Percentiles rank a stretch among this genome's conserved stretches.
phyloP scores from a whole-genome alignment of 805 yeast species.

The Vanderwaltozyma yarrowii region DNA sequence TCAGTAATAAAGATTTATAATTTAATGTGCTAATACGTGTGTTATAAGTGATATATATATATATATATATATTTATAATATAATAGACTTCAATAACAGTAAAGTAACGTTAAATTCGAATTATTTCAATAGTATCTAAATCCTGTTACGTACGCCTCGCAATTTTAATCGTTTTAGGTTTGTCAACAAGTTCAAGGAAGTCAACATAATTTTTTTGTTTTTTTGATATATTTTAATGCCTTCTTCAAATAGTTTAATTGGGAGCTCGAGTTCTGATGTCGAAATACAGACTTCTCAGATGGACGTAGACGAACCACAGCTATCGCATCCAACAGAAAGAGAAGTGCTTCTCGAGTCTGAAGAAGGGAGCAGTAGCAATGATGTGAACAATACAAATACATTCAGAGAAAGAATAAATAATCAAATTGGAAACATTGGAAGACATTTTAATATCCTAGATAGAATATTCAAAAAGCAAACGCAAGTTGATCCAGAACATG shows the following conservation, averaged over 20 bases:
- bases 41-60: too few species aligned
- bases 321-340: background rate
- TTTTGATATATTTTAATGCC: too few species aligned
- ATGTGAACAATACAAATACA: background rate
- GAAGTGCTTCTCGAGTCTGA: background rate
- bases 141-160: too few species aligned
- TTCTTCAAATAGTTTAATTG: background rate
- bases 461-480: slow-evolving; percentile 24
- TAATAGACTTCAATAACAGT: too few species aligned
- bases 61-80: too few species aligned
- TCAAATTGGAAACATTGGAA: slow-evolving; percentile 23
- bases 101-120: too few species aligned
- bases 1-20: too few species aligned
- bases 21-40: too few species aligned
- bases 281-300: background rate
- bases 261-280: background rate
- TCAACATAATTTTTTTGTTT: too few species aligned
- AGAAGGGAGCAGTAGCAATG: background rate
- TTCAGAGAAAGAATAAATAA: slow-evolving; percentile 7
- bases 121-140: too few species aligned
- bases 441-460: slow-evolving; percentile 33
- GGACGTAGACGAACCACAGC: background rate
- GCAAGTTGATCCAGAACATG: slow-evolving; percentile 6
- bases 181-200: too few species aligned
- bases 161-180: too few species aligned